Evolutionary conservation across 208 protist genomes (phyloP).

Genomic region (Dictyostelium gargantuum): DNA sequence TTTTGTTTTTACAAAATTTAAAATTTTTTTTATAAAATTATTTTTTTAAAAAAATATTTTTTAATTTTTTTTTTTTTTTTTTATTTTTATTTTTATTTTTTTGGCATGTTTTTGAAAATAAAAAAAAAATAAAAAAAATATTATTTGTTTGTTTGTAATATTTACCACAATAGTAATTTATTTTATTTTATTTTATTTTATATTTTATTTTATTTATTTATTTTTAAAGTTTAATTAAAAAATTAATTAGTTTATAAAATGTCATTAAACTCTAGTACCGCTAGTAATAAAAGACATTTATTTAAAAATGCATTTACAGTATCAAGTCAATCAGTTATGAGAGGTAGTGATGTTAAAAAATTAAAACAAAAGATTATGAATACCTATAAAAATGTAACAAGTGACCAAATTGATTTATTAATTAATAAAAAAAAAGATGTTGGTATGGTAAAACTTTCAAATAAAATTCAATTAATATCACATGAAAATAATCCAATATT

Average conservation of each 20-base stretch:
- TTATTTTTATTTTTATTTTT: no score
- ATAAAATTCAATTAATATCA: background rate
- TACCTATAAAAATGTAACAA: background rate
- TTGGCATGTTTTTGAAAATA: no score
- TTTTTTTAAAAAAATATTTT: no score
- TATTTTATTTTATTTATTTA: no score
- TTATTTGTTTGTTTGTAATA: no score
- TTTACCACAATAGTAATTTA: no score
- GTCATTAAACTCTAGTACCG: background rate
- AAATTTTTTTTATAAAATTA: no score
- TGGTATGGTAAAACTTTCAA: conserved; percentile 2
- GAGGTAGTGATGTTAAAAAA: conserved; percentile 23
- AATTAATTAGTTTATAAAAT: background rate
- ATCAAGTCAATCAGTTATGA: background rate
- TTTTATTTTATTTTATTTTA: no score
- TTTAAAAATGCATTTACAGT: conserved; percentile 33
- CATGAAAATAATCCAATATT: conserved; percentile 23
- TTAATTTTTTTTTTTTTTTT: no score
- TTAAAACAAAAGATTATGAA: conserved; percentile 13
- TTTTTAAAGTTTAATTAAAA: no score
- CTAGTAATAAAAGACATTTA: background rate
- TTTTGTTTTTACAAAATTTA: no score
- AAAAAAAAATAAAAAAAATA: no score
- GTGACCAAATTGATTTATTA: background rate
- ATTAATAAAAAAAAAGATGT: conserved; percentile 36